Evolutionary conservation across 1,284 basidiomycete species (phyloP).

Genomic region (Puccinia novopanici): DNA sequence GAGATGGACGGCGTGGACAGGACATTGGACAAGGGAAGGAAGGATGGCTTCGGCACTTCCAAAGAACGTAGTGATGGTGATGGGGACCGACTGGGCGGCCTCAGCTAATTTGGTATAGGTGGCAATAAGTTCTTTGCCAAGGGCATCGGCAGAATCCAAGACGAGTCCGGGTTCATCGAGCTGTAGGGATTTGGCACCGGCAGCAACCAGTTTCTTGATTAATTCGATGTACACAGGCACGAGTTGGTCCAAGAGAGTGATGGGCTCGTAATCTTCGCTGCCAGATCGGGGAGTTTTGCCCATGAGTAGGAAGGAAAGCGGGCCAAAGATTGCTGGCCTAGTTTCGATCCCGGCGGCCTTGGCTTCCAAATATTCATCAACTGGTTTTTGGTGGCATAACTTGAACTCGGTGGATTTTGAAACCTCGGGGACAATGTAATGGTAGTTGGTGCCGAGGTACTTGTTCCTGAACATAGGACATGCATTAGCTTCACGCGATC

Average conservation of each 20-base stretch:
- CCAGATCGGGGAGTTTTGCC: constrained; percentile 90
- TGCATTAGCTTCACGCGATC: not conserved
- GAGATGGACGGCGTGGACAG: constrained; percentile 90
- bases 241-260: constrained; percentile 85
- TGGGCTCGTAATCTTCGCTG: constrained; percentile 80
- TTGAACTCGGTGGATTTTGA: constrained; percentile 90
- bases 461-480: constrained; percentile 40
- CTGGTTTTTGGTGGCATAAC: constrained; percentile 72
- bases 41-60: constrained; percentile 92
- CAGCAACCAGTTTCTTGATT: constrained; percentile 84
- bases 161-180: constrained; percentile 97
- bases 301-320: constrained; percentile 91
- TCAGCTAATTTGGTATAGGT: constrained; percentile 81
- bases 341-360: constrained; percentile 85
- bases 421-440: constrained; percentile 97
- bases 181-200: constrained; percentile 92
- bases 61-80: constrained; percentile 77
- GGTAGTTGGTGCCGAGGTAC: constrained; percentile 99
- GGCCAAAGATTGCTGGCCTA: constrained; percentile 93
- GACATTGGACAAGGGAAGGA: constrained; percentile 85
- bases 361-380: constrained; percentile 94
- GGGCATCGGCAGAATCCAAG: constrained; percentile 77
- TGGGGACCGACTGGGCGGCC: constrained; percentile 74
- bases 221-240: constrained; percentile 90
- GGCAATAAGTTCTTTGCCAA: constrained; percentile 77